These are phyloP conservation scores for Cryptococcus sp. DNA, from an alignment of 1,284 basidiomycete genomes.

Conservation along the genomic window DNA sequence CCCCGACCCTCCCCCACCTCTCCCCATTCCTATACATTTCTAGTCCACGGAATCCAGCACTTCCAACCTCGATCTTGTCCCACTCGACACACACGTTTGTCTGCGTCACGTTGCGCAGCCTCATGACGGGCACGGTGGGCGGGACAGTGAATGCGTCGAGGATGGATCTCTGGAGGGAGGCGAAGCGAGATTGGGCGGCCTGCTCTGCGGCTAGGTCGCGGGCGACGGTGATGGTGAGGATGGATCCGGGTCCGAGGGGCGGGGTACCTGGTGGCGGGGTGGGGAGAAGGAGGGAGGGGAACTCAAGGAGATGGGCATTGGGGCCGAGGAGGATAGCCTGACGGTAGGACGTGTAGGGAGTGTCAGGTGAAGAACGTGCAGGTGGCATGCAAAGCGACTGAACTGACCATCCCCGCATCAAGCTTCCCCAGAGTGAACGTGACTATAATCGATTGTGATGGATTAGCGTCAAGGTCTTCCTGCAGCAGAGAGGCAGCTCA, in stretches of 20 bases:
- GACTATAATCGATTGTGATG: slow-evolving; percentile 21
- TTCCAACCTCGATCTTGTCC: slow-evolving; percentile 78
- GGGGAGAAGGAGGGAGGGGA: slow-evolving; percentile 86
- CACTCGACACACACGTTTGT: slow-evolving; percentile 92
- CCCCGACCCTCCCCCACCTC: slow-evolving; percentile 61
- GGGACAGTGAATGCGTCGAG: slow-evolving; percentile 62
- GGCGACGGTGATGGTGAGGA: slow-evolving; percentile 89
- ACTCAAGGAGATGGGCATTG: slow-evolving; percentile 89
- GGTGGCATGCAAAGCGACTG: not conserved
- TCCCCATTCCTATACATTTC: slow-evolving; percentile 89
- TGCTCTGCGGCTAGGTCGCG: slow-evolving; percentile 79
- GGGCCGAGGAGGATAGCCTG: slow-evolving; percentile 74
- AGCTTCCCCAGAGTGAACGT: slow-evolving; percentile 71
- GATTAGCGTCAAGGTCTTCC: slow-evolving; percentile 14
- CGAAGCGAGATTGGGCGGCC: slow-evolving; percentile 73
- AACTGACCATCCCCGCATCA: slow-evolving; percentile 52
- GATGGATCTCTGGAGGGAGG: slow-evolving; percentile 74
- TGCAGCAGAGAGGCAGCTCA: slow-evolving; percentile 11
- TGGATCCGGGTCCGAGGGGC: slow-evolving; percentile 86
- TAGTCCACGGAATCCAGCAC: slow-evolving; percentile 74
- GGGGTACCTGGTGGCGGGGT: slow-evolving; percentile 51
- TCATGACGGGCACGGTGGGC: slow-evolving; percentile 63
- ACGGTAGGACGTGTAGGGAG: slow-evolving; percentile 2
- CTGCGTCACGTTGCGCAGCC: slow-evolving; percentile 90
- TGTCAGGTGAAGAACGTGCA: not conserved